Evolutionary conservation across 352 stramenopile genomes (phyloP), one percentile per base, ranked within the genome.

Genomic region (Bremia lactucae): DNA sequence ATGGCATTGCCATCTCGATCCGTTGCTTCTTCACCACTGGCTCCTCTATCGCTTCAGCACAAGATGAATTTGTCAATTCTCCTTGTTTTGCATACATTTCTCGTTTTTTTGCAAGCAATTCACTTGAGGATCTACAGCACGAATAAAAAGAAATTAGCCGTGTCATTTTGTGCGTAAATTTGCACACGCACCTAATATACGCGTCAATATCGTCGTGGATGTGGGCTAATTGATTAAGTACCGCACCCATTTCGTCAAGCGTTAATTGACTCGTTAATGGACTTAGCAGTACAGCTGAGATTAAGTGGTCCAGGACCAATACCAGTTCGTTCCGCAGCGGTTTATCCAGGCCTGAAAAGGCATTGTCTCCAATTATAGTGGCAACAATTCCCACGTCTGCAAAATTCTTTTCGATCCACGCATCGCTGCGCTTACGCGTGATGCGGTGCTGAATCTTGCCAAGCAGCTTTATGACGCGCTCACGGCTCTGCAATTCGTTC

Each of bases 401-500:
- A 28, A 82, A 69, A 53, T 69, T 83, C 51, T 78, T 79, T 36
- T 53, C 50, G 49, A 83, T 76, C 72, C 72, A 86, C 43, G 62
- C 55, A 24, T 72, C 59, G 34, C 51, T 71, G 42, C 61, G 70
- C 46, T 83, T 83, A 59, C 70, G 68, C 3, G 69, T 77, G 19
- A 85, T 68, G 28, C 72, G 68, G 34, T 77, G 56, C 55, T 83
- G 68, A 55, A 85, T 80, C 45, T 62, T 67, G 44, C 39, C 48
- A 36, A 77, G 42, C 14, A 83, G 42, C 42, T 76, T 80, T 19
- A 57, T 25, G 3, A 83, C 54, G 0, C 56, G 51, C 36, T 77
- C 52, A n/a, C 39, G 34, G 11, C 41, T 64, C 40, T 59, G 64
- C 19, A 48, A 36, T 14, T 59, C 35, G 31, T 44, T 65, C 19